phyloP scores from a whole-genome alignment of 2,329 filamentous ascomycete species.

The Aphanocladium album region DNA sequence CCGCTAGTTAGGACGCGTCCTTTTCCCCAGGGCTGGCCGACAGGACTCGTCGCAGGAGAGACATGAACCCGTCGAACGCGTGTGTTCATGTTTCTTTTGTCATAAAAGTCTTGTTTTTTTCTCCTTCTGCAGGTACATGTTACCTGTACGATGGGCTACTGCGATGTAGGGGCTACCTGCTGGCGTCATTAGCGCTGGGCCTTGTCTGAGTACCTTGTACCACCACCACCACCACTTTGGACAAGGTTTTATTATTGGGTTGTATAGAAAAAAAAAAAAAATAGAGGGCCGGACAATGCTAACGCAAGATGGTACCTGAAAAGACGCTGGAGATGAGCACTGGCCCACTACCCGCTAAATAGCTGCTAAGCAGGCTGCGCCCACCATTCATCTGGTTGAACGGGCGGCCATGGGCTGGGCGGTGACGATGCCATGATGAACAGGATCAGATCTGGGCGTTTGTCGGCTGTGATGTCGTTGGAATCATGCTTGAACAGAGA shows the following conservation, averaged over 20 bases:
- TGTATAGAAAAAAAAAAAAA: not conserved
- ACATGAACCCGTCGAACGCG: not conserved
- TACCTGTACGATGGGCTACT: not conserved
- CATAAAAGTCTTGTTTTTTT: not conserved
- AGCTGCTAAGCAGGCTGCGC: not conserved
- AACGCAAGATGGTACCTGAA: constrained; percentile 1
- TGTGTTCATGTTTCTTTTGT: not conserved
- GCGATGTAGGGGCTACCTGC: not conserved
- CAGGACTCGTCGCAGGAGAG: not conserved
- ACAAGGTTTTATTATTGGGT: not conserved
- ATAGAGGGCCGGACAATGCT: not conserved
- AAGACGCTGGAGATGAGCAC: constrained; percentile 9
- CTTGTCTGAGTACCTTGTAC: not conserved
- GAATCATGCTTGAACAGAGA: not conserved
- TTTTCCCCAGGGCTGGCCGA: not conserved
- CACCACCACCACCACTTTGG: not conserved
- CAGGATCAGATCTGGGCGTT: too few relatives aligned
- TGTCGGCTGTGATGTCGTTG: not conserved
- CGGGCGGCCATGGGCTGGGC: not conserved
- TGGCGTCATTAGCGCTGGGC: not conserved
- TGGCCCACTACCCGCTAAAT: not conserved
- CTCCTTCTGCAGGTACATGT: not conserved
- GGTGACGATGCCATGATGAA: not conserved
- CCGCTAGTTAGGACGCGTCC: not conserved
- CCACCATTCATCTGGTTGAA: not conserved